Conservation (phyloP, 495 filamentous ascomycete species). For the Aspergillus steynii region DNA sequence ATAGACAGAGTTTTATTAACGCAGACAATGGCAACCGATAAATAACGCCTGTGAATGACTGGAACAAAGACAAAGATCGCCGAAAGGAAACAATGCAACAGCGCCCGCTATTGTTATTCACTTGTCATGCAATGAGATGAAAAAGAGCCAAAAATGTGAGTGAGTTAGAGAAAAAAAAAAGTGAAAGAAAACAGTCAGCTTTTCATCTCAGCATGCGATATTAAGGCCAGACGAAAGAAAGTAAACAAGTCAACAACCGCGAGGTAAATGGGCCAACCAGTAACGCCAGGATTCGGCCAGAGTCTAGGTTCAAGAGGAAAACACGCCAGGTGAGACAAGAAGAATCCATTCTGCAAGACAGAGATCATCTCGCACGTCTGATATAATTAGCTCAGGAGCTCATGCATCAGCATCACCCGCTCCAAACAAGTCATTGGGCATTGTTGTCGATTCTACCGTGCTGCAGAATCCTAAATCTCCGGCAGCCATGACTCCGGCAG, state of each 20-base stretch:
- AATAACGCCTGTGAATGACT: not conserved
- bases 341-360: not conserved
- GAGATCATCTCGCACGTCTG: not conserved
- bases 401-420: slow-evolving; percentile 6
- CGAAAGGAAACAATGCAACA: not conserved
- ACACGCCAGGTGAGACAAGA: not conserved
- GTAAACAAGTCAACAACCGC: not conserved
- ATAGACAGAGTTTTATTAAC: not conserved
- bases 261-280: not conserved
- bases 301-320: not conserved
- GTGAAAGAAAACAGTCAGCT: not conserved
- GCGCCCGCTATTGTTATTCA: not conserved
- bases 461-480: slow-evolving; percentile 10
- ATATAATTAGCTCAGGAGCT: slow-evolving; percentile 11
- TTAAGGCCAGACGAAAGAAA: not conserved
- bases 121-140: not conserved
- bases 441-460: slow-evolving; percentile 3
- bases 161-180: not conserved
- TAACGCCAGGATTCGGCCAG: not conserved
- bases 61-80: not conserved
- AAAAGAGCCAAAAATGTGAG: not conserved
- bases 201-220: not conserved
- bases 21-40: not conserved
- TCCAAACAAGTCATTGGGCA: not conserved
- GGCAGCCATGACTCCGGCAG: not conserved